Conservation (phyloP, 2,329 filamentous ascomycete genomes). For the Dichotomopilus funicola region DNA sequence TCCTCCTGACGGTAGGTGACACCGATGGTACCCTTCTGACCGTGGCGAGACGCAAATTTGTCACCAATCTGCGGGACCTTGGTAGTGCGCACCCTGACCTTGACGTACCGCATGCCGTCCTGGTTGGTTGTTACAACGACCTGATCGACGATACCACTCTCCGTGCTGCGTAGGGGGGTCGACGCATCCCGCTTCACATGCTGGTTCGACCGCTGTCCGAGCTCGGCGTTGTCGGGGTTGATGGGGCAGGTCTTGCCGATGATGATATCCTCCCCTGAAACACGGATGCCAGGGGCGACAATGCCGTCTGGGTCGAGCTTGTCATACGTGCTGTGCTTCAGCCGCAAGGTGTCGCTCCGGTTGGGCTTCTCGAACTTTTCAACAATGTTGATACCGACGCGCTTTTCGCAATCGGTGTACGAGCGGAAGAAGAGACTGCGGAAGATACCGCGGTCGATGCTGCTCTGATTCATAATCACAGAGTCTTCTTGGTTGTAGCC, state of each 20-base stretch:
- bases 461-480: conserved; percentile 99
- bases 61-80: conserved; percentile 98
- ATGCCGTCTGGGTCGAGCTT: conserved; percentile 97
- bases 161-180: conserved; percentile 87
- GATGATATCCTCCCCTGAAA: conserved; percentile 97
- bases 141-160: conserved; percentile 92
- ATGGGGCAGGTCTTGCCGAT: conserved; percentile 98
- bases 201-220: conserved; percentile 82
- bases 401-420: conserved; percentile 95
- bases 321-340: conserved; percentile 94
- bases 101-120: conserved; percentile 91
- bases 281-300: conserved; percentile 85
- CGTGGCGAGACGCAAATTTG: conserved; percentile 98
- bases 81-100: conserved; percentile 93
- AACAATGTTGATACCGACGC: conserved; percentile 84
- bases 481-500: conserved; percentile 99
- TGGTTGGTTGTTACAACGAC: conserved; percentile 92
- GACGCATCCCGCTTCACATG: conserved; percentile 95
- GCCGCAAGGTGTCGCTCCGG: conserved; percentile 75
- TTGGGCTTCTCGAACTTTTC: conserved; percentile 96
- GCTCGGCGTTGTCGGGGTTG: conserved; percentile 83
- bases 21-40: conserved; percentile 98
- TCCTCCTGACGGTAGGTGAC: conserved; percentile 97
- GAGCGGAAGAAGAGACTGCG: conserved; percentile 96
- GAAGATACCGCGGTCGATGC: conserved; percentile 95